A percentile compares a stretch with the other conserved stretches of the same genome.
Evolutionary conservation across 163 green algal species (phyloP).

Genomic region (Picocystis sp.): DNA sequence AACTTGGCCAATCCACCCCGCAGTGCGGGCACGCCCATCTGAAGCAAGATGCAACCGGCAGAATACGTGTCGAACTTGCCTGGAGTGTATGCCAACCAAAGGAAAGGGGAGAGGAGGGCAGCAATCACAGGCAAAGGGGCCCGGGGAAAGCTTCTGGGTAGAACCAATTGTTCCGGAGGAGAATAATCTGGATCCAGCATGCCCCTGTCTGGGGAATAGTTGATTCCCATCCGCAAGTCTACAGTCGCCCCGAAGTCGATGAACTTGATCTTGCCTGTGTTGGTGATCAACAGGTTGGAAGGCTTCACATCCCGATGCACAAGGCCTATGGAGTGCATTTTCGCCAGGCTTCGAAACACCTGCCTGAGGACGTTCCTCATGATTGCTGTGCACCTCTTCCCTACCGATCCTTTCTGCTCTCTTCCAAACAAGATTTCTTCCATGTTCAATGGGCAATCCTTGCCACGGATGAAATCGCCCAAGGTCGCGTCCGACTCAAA

Average conservation of each 20-base stretch:
- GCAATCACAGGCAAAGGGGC: slow-evolving; percentile 53
- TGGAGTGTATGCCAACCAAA: slow-evolving; percentile 62
- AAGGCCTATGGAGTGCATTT: slow-evolving; percentile 66
- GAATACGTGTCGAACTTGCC: slow-evolving; percentile 85
- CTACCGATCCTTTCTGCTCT: slow-evolving; percentile 2
- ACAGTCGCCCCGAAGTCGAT: slow-evolving; percentile 87
- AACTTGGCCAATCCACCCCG: slow-evolving; percentile 11
- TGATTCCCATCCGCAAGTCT: slow-evolving; percentile 88
- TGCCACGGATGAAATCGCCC: slow-evolving; percentile 25
- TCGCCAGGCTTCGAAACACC: slow-evolving; percentile 37
- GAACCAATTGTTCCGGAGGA: slow-evolving; percentile 29
- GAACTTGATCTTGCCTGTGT: slow-evolving; percentile 60
- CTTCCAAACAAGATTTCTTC: slow-evolving; percentile 42
- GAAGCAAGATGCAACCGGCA: slow-evolving; percentile 17
- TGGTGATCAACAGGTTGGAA: slow-evolving; percentile 64
- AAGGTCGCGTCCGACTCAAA: slow-evolving; percentile 79
- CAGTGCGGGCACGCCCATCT: slow-evolving; percentile 12
- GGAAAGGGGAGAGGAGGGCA: slow-evolving; percentile 59
- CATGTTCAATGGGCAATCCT: slow-evolving; percentile 12
- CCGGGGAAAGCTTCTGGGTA: slow-evolving; percentile 30
- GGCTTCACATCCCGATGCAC: slow-evolving; percentile 72
- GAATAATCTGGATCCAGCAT: slow-evolving; percentile 92
- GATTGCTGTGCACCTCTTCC: slow-evolving; percentile 39
- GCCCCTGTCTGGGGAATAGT: slow-evolving; percentile 82
- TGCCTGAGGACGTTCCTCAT: slow-evolving; percentile 30